Percentiles rank a stretch among this genome's conserved stretches.
Evolutionary conservation across 2,329 filamentous ascomycete species (phyloP).

Genomic region (Diplodia seriata): DNA sequence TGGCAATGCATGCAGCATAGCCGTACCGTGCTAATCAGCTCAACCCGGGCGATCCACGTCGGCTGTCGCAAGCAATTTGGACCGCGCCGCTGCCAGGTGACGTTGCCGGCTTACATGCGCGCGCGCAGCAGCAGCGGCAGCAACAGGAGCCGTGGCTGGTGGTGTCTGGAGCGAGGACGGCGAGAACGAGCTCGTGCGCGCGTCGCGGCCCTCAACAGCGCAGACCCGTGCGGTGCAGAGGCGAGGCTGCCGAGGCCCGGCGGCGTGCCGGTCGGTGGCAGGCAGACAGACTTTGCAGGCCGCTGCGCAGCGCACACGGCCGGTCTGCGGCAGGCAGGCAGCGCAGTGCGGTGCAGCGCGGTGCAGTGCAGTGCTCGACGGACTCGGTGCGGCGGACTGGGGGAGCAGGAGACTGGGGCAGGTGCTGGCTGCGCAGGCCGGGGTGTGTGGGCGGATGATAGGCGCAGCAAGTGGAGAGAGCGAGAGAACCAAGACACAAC

Average conservation of each 20-base stretch:
- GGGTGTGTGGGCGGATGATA: conserved; percentile 7
- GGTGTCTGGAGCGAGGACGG: conserved; percentile 11
- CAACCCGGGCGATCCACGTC: conserved; percentile 20
- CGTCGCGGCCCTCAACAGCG: conserved; percentile 34
- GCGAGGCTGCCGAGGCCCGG: conserved; percentile 5
- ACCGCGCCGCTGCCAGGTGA: conserved; percentile 25
- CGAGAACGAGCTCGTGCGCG: conserved; percentile 32
- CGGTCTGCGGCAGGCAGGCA: not conserved
- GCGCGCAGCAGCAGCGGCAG: conserved; percentile 9
- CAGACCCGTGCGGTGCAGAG: conserved; percentile 14
- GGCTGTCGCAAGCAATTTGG: conserved; percentile 23
- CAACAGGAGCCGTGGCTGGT: conserved; percentile 12
- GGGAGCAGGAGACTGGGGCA: conserved; percentile 3
- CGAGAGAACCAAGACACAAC: conserved; percentile 36
- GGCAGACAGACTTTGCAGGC: not conserved
- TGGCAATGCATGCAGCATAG: conserved; percentile 48
- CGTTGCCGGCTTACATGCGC: conserved; percentile 27
- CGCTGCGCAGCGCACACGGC: conserved; percentile 17
- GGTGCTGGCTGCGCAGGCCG: conserved; percentile 18
- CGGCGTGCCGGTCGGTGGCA: conserved; percentile 8
- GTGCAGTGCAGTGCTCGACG: not conserved
- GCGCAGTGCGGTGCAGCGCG: not conserved
- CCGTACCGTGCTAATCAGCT: conserved; percentile 23
- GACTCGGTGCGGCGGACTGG: conserved; percentile 6
- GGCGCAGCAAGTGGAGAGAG: conserved; percentile 34